Evolutionary conservation across 345 rosid species (phyloP).

Genomic region (Ceriops decandra): DNA sequence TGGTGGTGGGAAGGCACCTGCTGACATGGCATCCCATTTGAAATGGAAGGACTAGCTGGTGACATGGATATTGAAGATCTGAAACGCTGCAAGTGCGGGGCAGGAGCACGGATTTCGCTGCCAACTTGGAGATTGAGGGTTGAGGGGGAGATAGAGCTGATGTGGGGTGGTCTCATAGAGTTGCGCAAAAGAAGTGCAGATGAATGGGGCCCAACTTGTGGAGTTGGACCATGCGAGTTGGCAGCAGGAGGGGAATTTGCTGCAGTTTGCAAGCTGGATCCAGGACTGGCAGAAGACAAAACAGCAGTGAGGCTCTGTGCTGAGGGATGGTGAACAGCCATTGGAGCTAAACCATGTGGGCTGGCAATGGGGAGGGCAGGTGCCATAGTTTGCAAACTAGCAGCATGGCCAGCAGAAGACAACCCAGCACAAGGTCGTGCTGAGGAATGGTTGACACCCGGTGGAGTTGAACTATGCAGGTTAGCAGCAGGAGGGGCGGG

Average conservation of each 20-base stretch:
- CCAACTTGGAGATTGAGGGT: conserved; percentile 28
- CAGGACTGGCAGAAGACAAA: conserved; percentile 20
- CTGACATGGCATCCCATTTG: conserved; percentile 17
- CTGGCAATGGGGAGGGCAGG: no score
- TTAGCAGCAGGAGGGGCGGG: conserved; percentile 10
- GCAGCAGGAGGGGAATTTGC: conserved; percentile 10
- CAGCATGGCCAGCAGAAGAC: no score
- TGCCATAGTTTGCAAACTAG: no score
- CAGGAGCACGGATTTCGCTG: conserved; percentile 44
- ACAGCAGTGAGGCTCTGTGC: conserved; percentile 27
- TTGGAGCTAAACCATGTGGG: no score
- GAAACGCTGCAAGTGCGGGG: conserved; percentile 49
- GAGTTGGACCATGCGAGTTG: conserved; percentile 6
- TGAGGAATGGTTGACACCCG: conserved; percentile 11
- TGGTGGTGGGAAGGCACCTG: conserved; percentile 9
- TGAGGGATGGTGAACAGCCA: background rate
- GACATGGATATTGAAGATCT: conserved; percentile 31
- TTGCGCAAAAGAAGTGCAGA: conserved; percentile 16
- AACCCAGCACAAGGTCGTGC: background rate
- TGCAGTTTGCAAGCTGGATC: conserved; percentile 5
- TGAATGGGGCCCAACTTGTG: conserved; percentile 19
- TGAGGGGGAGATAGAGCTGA: conserved; percentile 30
- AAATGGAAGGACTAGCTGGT: conserved; percentile 13
- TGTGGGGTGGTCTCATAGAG: conserved; percentile 31
- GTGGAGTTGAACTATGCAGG: conserved; percentile 14